Percentiles rank a stretch among this genome's conserved stretches.
phyloP scores from a whole-genome alignment of 2,329 filamentous ascomycete genomes.

The Stagonosporopsis cucurbitacearum region DNA sequence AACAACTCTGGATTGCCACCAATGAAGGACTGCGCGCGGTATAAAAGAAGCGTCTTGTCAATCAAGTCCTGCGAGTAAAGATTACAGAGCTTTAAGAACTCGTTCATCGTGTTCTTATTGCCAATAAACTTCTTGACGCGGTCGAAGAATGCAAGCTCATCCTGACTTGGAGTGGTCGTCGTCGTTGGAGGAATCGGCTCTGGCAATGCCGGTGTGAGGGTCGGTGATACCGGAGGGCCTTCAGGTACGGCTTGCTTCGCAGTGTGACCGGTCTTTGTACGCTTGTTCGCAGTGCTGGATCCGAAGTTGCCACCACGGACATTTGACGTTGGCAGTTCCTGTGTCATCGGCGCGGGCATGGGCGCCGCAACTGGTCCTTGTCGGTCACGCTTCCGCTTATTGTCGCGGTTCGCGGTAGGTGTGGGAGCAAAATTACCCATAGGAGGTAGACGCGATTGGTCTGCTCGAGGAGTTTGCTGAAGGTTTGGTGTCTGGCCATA shows the following conservation, averaged over 20 bases:
- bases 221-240: constrained; percentile 75
- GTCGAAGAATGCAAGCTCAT: constrained; percentile 94
- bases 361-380: constrained; percentile 54
- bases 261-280: constrained; percentile 71
- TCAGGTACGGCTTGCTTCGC: constrained; percentile 68
- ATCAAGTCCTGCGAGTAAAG: constrained; percentile 93
- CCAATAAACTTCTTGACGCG: constrained; percentile 94
- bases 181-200: constrained; percentile 82
- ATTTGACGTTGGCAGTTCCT: constrained; percentile 44
- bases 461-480: constrained; percentile 57
- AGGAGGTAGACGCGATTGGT: constrained; percentile 72
- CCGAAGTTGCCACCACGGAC: constrained; percentile 37
- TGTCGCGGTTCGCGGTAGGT: constrained; percentile 83
- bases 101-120: constrained; percentile 90
- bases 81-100: constrained; percentile 97
- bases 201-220: constrained; percentile 84
- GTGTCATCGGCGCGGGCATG: constrained; percentile 41
- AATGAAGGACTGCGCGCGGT: constrained; percentile 85
- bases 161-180: constrained; percentile 74
- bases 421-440: constrained; percentile 92
- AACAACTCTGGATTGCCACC: constrained; percentile 89
- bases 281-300: constrained; percentile 55
- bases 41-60: constrained; percentile 79
- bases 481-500: constrained; percentile 52
- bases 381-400: constrained; percentile 80